Conservation (phyloP, 495 filamentous ascomycete genomes). For the Aspergillus leporis region DNA sequence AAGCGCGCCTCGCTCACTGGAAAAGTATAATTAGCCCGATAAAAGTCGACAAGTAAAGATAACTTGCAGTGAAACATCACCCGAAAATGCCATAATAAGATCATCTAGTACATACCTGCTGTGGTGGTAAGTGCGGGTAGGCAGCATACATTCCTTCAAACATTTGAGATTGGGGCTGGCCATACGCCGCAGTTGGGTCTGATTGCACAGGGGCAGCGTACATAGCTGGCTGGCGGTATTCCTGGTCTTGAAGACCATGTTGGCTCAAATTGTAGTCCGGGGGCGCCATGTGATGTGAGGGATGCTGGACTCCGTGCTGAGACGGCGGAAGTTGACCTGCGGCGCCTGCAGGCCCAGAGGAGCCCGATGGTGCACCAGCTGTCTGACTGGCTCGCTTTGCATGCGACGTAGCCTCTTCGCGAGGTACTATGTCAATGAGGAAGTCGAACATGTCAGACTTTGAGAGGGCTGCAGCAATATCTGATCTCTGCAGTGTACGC, state of each 20-base stretch:
- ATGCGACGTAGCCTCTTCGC: constrained; percentile 86
- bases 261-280: constrained; percentile 68
- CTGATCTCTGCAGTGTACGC: constrained; percentile 89
- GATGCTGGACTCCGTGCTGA: constrained; percentile 57
- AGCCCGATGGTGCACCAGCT: constrained; percentile 50
- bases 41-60: background rate
- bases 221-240: constrained; percentile 77
- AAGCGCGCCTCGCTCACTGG: background rate
- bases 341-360: constrained; percentile 37
- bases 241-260: constrained; percentile 67
- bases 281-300: constrained; percentile 65
- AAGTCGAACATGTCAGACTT: constrained; percentile 99
- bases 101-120: constrained; percentile 64
- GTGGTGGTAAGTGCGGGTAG: constrained; percentile 76
- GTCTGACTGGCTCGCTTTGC: constrained; percentile 72
- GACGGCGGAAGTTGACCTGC: constrained; percentile 61
- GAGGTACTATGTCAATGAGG: constrained; percentile 96
- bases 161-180: constrained; percentile 74
- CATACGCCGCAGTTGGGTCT: constrained; percentile 68
- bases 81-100: background rate
- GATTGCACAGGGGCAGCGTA: constrained; percentile 75
- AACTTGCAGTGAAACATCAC: background rate
- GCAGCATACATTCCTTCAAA: constrained; percentile 83
- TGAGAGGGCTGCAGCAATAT: constrained; percentile 91
- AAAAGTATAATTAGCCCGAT: background rate